Conservation (phyloP, 148 eudicot genomes). For the Rheum nobile region DNA sequence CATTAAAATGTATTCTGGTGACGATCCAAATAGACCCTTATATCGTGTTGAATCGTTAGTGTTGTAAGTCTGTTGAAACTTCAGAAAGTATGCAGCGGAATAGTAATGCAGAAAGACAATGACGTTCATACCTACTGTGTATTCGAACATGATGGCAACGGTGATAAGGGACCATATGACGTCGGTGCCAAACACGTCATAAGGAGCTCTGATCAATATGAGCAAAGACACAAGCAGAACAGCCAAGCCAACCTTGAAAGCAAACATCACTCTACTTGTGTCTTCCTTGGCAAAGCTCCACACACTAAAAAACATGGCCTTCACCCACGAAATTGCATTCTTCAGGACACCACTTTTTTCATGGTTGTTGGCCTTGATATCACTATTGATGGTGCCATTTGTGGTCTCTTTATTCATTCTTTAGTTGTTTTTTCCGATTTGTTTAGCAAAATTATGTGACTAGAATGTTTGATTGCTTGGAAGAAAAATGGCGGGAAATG, state of each 20-base stretch:
- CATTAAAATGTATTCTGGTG: too few relatives aligned
- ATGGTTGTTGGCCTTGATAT: constrained; percentile 16
- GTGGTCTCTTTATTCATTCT: constrained; percentile 31
- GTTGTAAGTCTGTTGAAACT: too few relatives aligned
- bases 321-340: constrained; percentile 3
- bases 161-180: constrained; percentile 65
- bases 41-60: too few relatives aligned
- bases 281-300: constrained; percentile 45
- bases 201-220: constrained; percentile 35
- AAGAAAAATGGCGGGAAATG: constrained; percentile 5
- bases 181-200: constrained; percentile 34
- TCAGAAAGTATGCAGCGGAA: too few relatives aligned
- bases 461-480: background rate
- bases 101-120: too few relatives aligned
- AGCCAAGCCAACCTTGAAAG: constrained; percentile 52
- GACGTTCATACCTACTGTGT: constrained; percentile 54
- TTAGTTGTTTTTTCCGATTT: background rate
- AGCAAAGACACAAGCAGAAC: constrained; percentile 50
- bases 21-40: too few relatives aligned
- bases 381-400: constrained; percentile 15
- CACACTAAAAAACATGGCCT: constrained; percentile 18
- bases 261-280: constrained; percentile 29
- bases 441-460: background rate
- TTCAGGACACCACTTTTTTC: constrained; percentile 9
- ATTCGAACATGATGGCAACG: constrained; percentile 58